A percentile compares a stretch with the other conserved stretches of the same genome.
Evolutionary conservation across 1,139 yeast genomes (phyloP).

Genomic region (Casaregolazyma lundiana): DNA sequence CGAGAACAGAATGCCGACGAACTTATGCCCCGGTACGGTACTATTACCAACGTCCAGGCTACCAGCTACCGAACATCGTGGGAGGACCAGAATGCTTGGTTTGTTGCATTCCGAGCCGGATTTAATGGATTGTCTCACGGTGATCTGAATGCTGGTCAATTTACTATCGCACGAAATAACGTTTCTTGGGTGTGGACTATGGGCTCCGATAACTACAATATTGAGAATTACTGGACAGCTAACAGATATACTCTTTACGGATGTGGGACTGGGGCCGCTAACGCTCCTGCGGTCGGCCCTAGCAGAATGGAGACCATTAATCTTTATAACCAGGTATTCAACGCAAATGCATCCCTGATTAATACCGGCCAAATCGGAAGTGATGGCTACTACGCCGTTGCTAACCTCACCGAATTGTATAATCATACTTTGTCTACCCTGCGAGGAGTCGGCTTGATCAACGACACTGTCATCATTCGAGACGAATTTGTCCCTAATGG

Average conservation of each 20-base stretch:
- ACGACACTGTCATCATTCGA: constrained; percentile 1
- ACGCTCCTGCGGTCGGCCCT: too few species aligned
- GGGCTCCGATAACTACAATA: constrained; percentile 1
- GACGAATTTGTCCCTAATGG: background rate
- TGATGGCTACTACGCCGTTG: background rate
- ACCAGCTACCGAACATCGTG: constrained; percentile 1
- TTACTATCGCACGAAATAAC: background rate
- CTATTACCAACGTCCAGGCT: background rate
- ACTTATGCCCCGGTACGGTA: too few species aligned
- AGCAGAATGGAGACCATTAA: background rate
- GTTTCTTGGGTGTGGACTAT: background rate
- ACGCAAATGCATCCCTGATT: constrained; percentile 6
- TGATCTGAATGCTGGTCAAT: constrained; percentile 5
- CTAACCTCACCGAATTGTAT: constrained; percentile 5
- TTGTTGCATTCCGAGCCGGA: constrained; percentile 7
- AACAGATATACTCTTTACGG: too few species aligned
- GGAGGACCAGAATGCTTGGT: constrained; percentile 8
- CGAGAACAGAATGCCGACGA: background rate
- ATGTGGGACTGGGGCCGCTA: too few species aligned
- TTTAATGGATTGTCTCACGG: constrained; percentile 6
- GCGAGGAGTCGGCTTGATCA: constrained; percentile 3
- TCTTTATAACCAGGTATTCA: constrained; percentile 1
- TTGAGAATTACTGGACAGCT: constrained; percentile 1
- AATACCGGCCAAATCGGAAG: constrained; percentile 5
- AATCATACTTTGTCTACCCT: constrained; percentile 1